Evolutionary conservation across 129 eudicot genomes (phyloP).

Genomic region (Calendula officinalis): DNA sequence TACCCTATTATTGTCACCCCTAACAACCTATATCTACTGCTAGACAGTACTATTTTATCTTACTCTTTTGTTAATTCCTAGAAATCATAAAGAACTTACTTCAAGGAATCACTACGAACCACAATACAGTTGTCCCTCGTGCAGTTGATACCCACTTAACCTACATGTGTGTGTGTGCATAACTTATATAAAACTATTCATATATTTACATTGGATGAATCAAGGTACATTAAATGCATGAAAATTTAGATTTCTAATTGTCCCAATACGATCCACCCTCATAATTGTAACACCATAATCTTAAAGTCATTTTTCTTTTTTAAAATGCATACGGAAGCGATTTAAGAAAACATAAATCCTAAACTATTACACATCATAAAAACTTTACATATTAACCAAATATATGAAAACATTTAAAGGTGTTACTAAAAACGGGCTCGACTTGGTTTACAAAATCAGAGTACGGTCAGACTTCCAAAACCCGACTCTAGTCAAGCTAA

Average conservation of each 20-base stretch:
- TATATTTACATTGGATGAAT: slow-evolving; percentile 11
- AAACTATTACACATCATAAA: too few relatives aligned
- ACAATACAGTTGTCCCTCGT: slow-evolving; percentile 43
- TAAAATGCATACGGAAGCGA: too few relatives aligned
- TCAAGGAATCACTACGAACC: slow-evolving; percentile 29
- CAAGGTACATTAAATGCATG: slow-evolving; percentile 1
- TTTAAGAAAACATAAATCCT: too few relatives aligned
- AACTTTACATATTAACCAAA: too few relatives aligned
- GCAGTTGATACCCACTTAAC: slow-evolving; percentile 37
- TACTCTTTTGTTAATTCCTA: slow-evolving; percentile 21
- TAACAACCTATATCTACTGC: slow-evolving; percentile 6
- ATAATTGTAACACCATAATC: neutral
- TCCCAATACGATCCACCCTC: slow-evolving; percentile 12
- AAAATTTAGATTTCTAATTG: neutral
- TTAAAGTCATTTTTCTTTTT: too few relatives aligned
- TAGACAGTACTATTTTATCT: neutral
- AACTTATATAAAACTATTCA: slow-evolving; percentile 14
- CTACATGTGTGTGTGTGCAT: slow-evolving; percentile 28
- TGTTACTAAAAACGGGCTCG: too few relatives aligned
- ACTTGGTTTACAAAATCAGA: too few relatives aligned
- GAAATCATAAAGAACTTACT: slow-evolving; percentile 24
- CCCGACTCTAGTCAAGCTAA: too few relatives aligned
- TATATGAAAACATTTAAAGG: too few relatives aligned
- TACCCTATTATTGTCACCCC: too few relatives aligned
- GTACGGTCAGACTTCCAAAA: too few relatives aligned